Base-by-base conservation (phyloP, 805 yeast species). In the Kurtzmaniella cleridarum region DNA sequence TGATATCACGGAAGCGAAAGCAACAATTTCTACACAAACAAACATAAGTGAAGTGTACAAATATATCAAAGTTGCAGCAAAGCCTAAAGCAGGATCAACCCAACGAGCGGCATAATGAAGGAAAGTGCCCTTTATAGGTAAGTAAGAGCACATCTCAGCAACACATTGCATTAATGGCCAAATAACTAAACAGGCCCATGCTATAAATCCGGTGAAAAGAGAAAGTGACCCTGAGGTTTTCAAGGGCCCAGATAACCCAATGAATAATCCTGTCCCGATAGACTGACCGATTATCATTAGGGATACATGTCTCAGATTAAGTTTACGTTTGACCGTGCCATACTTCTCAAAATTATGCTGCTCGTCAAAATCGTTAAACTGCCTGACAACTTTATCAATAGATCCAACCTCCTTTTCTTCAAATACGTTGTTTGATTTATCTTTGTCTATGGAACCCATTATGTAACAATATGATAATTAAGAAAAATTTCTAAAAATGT, bases 141-240 rank as follows among this genome's bases (percentile, higher is more conserved):
- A 48, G 33, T 46, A 63, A 3, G 64, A 50, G 41, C 66, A 58
- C 68, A 63, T 62, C 43, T 62, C 68, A 7, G 63, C 69, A 18
- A 59, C 62, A 8, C 57, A 54, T 50, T 56, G 57, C 66, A 59
- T 63, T 48, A 60, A 54, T 1, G 65, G 62, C 60, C 63, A 61
- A 31, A 60, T 53, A 40, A 54, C 55, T 30, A 60, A 50, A 37
- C 48, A 42, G 7, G 66, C 59, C 54, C 53, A 63, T 15, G 52
- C 37, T 10, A 60, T 27, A 41, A 60, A 62, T 2, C 62, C 67
- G 3, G 60, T 36, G 34, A 62, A 59, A 16, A 64, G 51, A n/a
- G 66, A 51, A 11, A 62, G 53, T 11, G 66, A 57, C 11, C 69
- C 69, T 3, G 60, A 53, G 2, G 53, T 51, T 41, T 50, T 53